Percentiles rank a stretch among this genome's conserved stretches.
phyloP scores from a whole-genome alignment of 1,284 basidiomycete genomes.

The Irpex lacteus region DNA sequence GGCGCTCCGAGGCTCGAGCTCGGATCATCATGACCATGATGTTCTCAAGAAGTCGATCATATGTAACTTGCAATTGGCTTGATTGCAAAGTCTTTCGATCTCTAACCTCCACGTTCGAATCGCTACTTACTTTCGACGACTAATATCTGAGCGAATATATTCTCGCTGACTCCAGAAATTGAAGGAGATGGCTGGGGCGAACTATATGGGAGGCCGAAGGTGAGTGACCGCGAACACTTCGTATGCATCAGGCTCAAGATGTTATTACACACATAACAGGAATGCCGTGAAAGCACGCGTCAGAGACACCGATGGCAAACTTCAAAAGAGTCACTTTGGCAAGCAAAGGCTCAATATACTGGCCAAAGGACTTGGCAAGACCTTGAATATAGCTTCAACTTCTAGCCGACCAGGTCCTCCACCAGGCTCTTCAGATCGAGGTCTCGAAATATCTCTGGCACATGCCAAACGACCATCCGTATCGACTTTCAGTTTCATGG shows the following conservation, averaged over 20 bases:
- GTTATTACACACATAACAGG: slow-evolving; percentile 28
- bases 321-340: slow-evolving; percentile 55
- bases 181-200: slow-evolving; percentile 46
- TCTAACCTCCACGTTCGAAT: too few species aligned
- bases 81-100: too few species aligned
- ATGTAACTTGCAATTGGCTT: too few species aligned
- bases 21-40: too few species aligned
- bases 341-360: slow-evolving; percentile 52
- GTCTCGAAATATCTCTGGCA: slow-evolving; percentile 21
- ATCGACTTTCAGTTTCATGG: not conserved
- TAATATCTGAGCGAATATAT: too few species aligned
- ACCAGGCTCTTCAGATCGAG: not conserved
- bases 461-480: slow-evolving; percentile 20
- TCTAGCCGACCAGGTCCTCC: not conserved
- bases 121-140: too few species aligned
- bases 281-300: slow-evolving; percentile 51
- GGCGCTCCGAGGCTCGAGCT: too few species aligned
- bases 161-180: too few species aligned
- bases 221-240: slow-evolving; percentile 19
- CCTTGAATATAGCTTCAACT: not conserved
- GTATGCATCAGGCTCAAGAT: not conserved
- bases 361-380: slow-evolving; percentile 32
- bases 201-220: slow-evolving; percentile 64
- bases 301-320: slow-evolving; percentile 45
- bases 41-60: not conserved